Conservation (phyloP, 306 rosid genomes). For the Hylodesmum podocarpum region DNA sequence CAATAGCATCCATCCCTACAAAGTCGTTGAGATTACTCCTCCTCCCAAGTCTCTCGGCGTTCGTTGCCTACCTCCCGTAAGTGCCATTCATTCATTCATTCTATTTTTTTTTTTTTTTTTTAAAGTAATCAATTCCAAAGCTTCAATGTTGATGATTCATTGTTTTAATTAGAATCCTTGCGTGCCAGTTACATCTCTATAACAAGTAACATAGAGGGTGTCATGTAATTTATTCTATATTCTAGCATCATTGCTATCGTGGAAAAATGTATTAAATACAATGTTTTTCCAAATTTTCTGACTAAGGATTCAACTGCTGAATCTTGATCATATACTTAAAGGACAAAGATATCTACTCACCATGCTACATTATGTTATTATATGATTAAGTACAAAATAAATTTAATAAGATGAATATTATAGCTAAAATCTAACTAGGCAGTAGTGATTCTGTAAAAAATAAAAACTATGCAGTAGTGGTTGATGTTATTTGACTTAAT, state of each 20-base stretch:
- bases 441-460: no score
- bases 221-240: no score
- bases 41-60: constrained; percentile 90
- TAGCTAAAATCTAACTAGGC: not conserved
- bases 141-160: not conserved
- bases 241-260: no score
- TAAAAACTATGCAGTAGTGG: not conserved
- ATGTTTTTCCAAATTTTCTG: no score
- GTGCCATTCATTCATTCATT: constrained; percentile 4
- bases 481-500: not conserved
- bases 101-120: not conserved
- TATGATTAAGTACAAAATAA: not conserved
- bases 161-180: not conserved
- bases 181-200: not conserved
- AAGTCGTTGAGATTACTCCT: constrained; percentile 91
- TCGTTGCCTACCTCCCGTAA: constrained; percentile 87
- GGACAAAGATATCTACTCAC: no score
- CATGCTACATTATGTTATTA: no score
- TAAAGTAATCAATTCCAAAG: not conserved
- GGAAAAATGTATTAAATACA: no score
- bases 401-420: not conserved
- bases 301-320: no score
- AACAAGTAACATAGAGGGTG: no score
- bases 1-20: constrained; percentile 54
- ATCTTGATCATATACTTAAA: no score